phyloP scores from a whole-genome alignment of 139 green algal species.

The Chlamydomonas eustigma region DNA sequence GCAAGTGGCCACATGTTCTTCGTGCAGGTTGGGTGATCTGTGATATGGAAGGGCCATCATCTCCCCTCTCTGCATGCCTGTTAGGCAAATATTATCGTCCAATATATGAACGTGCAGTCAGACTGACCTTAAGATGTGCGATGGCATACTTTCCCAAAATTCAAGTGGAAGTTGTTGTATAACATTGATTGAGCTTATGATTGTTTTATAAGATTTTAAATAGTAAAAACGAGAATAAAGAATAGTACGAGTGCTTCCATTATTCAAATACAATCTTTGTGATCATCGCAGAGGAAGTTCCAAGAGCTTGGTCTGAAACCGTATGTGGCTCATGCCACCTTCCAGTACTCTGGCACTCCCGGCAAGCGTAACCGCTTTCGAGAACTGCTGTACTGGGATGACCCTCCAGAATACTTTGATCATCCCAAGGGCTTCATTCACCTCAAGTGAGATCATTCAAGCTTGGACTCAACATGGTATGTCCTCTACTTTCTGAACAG shows the following conservation, averaged over 20 bases:
- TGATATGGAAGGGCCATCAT: neutral
- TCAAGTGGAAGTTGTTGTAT: too few species aligned
- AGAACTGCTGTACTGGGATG: constrained; percentile 72
- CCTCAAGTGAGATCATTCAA: constrained; percentile 7
- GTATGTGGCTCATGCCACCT: constrained; percentile 81
- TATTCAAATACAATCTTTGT: neutral
- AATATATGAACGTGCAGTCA: too few species aligned
- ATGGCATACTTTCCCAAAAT: too few species aligned
- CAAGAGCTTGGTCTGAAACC: neutral
- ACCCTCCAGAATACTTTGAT: constrained; percentile 70
- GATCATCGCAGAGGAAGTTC: neutral
- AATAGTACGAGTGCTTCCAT: neutral
- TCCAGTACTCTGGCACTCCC: constrained; percentile 88
- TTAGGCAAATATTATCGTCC: too few species aligned
- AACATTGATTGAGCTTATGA: neutral
- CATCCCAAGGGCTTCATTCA: constrained; percentile 39
- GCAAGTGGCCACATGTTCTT: constrained; percentile 92
- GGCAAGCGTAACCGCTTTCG: constrained; percentile 93
- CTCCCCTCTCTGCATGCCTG: too few species aligned
- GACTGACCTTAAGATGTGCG: too few species aligned
- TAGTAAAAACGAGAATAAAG: neutral
- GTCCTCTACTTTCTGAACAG: too few species aligned
- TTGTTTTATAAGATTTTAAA: neutral
- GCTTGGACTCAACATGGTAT: too few species aligned
- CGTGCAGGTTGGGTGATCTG: constrained; percentile 50